Base-by-base conservation (phyloP, 345 rosid species). In the Eucalyptus regnans region DNA sequence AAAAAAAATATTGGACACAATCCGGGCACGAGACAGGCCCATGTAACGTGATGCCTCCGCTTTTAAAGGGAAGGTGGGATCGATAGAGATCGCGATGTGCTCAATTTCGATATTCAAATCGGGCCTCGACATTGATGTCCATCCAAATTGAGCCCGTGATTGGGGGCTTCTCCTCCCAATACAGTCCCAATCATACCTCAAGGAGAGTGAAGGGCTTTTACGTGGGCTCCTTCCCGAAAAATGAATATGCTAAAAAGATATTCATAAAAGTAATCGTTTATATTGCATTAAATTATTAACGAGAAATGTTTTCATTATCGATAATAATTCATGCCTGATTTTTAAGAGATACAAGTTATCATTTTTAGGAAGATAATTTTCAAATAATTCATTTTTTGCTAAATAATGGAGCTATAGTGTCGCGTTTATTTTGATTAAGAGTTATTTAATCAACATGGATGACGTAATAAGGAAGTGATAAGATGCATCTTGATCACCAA, bases 211-310 rank as follows among this genome's bases (percentile, higher is more conserved):
- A 3, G 44, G 81, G 13, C 41, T 5, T 17, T 33, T 16, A 68
- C 12, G 25, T 68, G 20, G 7, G 12, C 4, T 68, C 4, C 9
- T 68, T 17, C 12, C 3, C 7, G 23, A 71, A 71, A 66, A 71
- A 3, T 71, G 6, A 68, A 18, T 71, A 17, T 9, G 41, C 41
- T 71, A 3, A 5, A 18, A 71, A 5, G 0, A 71, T 18, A 1
- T 33, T 33, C 2, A 6, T n/a, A 33, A 71, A 33, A 5, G 9
- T 1, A 3, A 71, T 37, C 1, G 7, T 1, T 5, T 2, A 10
- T 9, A 3, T 71, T 3, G 0, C 25, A 33, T 33, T 18, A 71
- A 33, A 5, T 33, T 18, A 18, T 71, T 9, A 71, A 8, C 1
- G 12, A 68, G 9, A 31, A 66, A 68, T 31, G 0, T 64, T n/a